A percentile compares a stretch with the other conserved stretches of the same genome.
Evolutionary conservation across 306 rosid species (phyloP).

Genomic region (Datisca glomerata): DNA sequence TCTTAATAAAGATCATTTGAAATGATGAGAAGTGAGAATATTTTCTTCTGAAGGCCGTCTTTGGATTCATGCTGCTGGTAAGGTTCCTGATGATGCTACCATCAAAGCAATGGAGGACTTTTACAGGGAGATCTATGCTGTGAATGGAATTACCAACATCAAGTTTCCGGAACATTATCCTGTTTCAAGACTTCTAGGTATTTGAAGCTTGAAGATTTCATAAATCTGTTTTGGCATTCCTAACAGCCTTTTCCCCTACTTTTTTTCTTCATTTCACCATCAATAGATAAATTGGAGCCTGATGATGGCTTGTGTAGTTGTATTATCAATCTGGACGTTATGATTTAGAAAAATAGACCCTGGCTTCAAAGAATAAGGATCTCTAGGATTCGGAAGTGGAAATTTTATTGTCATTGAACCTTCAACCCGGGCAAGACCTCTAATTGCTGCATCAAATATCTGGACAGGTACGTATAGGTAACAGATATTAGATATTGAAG

Average conservation of each 20-base stretch:
- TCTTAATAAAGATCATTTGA: slow-evolving; percentile 1
- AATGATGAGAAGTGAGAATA: slow-evolving; percentile 8
- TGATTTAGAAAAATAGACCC: too few species aligned
- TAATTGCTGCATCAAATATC: slow-evolving; percentile 72
- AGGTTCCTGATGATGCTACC: slow-evolving; percentile 83
- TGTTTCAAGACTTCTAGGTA: slow-evolving; percentile 83
- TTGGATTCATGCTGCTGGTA: slow-evolving; percentile 96
- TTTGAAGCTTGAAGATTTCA: too few species aligned
- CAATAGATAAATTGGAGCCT: too few species aligned
- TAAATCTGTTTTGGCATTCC: too few species aligned
- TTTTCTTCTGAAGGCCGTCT: slow-evolving; percentile 56
- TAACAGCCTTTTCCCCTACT: too few species aligned
- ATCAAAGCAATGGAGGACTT: slow-evolving; percentile 89
- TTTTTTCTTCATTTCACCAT: too few species aligned
- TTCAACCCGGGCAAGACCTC: slow-evolving; percentile 55
- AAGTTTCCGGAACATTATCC: slow-evolving; percentile 82
- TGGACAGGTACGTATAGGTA: slow-evolving; percentile 13
- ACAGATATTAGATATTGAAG: slow-evolving; percentile 11
- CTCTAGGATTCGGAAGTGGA: slow-evolving; percentile 66
- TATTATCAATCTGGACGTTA: too few species aligned
- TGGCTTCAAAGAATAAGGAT: slow-evolving; percentile 62
- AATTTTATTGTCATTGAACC: slow-evolving; percentile 59
- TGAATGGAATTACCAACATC: slow-evolving; percentile 60
- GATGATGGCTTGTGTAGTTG: too few species aligned
- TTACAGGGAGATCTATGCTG: slow-evolving; percentile 67